Base-by-base conservation (phyloP, 2,329 filamentous ascomycete species). In the Trichoderma lentiforme region DNA sequence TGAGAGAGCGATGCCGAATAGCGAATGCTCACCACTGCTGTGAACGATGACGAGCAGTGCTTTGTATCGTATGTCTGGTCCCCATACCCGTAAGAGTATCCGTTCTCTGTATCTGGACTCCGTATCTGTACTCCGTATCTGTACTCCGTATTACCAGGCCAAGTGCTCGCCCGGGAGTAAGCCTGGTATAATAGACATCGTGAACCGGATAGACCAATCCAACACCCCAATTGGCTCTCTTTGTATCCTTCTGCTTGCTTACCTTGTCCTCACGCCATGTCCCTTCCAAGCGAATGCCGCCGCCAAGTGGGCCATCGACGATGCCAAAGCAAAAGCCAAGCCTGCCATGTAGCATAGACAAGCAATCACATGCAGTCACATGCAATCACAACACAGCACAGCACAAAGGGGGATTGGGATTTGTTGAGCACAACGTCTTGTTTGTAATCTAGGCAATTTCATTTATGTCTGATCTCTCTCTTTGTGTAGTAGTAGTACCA, bases 391-490 rank as follows among this genome's bases (percentile, higher is more conserved):
- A 34, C 26, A 12, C 36, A 36, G 18, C 34, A n/a, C 36, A 36
- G 28, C 18, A 51, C 28, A 62, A 30, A 21, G 21, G 24, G 24
- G 14, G 21, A 43, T 43, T 39, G 6, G 6, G 5, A 18, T 39
- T 36, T 43, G 18, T 36, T 62, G 39, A 51, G 66, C 39, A 70
- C 36, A 64, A 70, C 9, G 26, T 63, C 68, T 15, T 36, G 14
- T 36, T 36, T 64, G 62, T 64, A 63, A 64, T 63, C 68, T 70
- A 70, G 68, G 68, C 68, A 70, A 64, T 70, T 70, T 63, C 68
- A 64, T 70, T 70, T 57, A 70, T 70, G 60, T 64, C 68, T 70
- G 68, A 64, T 70, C 60, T 70, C 30, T 56, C 58, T 70, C 30
- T 39, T 21, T 67, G 51, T 57, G 64, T 70, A 43, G 39, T n/a